A percentile compares a stretch with the other conserved stretches of the same genome.
Evolutionary conservation across 129 eudicot species (phyloP).

Genomic region (Gnaphalium uliginosum): DNA sequence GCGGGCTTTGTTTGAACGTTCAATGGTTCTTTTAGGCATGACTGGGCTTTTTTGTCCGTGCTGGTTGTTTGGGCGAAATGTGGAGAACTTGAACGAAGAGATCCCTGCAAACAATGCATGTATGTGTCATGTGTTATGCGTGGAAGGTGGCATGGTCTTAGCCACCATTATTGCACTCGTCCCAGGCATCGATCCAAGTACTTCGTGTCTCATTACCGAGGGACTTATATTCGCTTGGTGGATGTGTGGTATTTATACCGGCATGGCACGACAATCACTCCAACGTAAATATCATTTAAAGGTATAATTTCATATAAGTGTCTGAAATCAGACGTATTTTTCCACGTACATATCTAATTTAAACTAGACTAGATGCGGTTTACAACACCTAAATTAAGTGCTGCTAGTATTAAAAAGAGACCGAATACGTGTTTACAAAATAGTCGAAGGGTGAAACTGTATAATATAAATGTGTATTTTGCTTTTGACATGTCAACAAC

Average conservation of each 20-base stretch:
- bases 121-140: constrained; percentile 65
- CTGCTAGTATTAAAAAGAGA: no score
- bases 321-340: no score
- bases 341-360: no score
- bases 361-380: no score
- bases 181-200: constrained; percentile 70
- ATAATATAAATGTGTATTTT: no score
- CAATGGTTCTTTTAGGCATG: constrained; percentile 43
- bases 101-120: constrained; percentile 56
- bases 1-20: not conserved
- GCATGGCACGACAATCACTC: constrained; percentile 72
- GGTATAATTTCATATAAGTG: constrained; percentile 30
- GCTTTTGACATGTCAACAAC: no score
- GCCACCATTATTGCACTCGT: constrained; percentile 53
- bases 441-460: no score
- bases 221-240: constrained; percentile 89
- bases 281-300: constrained; percentile 81
- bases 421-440: no score
- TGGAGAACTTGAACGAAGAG: constrained; percentile 59
- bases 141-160: constrained; percentile 81
- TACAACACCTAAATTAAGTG: no score
- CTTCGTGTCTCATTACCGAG: constrained; percentile 62
- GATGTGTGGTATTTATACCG: constrained; percentile 83
- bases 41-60: constrained; percentile 88
- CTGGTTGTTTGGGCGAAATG: constrained; percentile 75